A percentile compares a stretch with the other conserved stretches of the same genome.
Evolutionary conservation across 2,329 filamentous ascomycete species (phyloP).

Genomic region (Talaromyces rugulosus): DNA sequence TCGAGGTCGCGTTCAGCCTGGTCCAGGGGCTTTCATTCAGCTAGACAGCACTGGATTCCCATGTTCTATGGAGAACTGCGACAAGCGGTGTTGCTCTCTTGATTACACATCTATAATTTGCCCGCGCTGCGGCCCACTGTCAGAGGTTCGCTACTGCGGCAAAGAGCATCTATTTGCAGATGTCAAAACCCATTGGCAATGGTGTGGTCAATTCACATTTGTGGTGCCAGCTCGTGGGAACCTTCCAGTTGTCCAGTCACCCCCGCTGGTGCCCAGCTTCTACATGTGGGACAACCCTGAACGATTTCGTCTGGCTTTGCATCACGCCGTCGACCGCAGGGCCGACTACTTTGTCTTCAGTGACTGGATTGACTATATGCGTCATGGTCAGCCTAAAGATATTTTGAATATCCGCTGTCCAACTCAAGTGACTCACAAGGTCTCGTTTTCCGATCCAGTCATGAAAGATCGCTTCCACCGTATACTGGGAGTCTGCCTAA

Average conservation of each 20-base stretch:
- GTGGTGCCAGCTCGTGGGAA: slow-evolving; percentile 17
- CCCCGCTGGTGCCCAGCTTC: slow-evolving; percentile 24
- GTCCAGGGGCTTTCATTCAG: background rate
- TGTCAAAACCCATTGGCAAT: slow-evolving; percentile 31
- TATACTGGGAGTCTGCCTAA: slow-evolving; percentile 27
- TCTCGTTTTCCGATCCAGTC: slow-evolving; percentile 21
- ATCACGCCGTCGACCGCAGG: slow-evolving; percentile 21
- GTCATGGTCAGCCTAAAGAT: slow-evolving; percentile 12
- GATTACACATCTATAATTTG: slow-evolving; percentile 33
- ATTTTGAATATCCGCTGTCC: slow-evolving; percentile 20
- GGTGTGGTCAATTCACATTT: slow-evolving; percentile 21
- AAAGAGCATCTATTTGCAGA: slow-evolving; percentile 32
- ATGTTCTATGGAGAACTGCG: slow-evolving; percentile 17
- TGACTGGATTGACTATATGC: slow-evolving; percentile 20
- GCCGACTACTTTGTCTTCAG: slow-evolving; percentile 37
- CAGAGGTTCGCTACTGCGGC: slow-evolving; percentile 35
- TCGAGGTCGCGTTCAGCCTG: background rate
- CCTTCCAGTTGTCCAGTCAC: slow-evolving; percentile 19
- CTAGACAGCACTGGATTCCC: background rate
- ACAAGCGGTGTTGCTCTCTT: slow-evolving; percentile 26
- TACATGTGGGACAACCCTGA: slow-evolving; percentile 29
- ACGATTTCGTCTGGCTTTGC: slow-evolving; percentile 32
- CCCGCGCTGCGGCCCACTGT: slow-evolving; percentile 36
- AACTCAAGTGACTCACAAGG: slow-evolving; percentile 14
- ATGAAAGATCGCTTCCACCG: slow-evolving; percentile 33